Evolutionary conservation across 2,329 filamentous ascomycete species (phyloP), one percentile per base, ranked within the genome.

Genomic region (Lasiodiplodia gonubiensis): DNA sequence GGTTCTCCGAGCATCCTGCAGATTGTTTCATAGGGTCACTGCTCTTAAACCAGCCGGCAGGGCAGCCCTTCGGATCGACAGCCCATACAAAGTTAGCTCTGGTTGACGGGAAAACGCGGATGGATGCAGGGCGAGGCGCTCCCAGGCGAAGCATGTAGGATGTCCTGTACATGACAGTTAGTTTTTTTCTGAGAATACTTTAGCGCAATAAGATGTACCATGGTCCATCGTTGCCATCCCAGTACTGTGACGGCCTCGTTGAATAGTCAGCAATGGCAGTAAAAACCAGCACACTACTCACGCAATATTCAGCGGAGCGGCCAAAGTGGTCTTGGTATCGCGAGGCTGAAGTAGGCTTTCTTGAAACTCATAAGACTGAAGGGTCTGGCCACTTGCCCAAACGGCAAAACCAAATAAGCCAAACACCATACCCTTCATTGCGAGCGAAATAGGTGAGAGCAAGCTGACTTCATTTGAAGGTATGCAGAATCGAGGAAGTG

Each of bases 141-240:
- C 63, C 63, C 3, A 65, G 21, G 1, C 51, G 48, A 23, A 65
- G 37, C 10, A 30, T 33, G 21, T 39, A 65, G 2, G 63, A 65
- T 8, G 63, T 53, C 63, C 63, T 65, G 18, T 3, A 18, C 10
- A 8, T 3, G 21, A n/a, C n/a, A n/a, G n/a, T n/a, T n/a, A n/a
- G n/a, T n/a, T n/a, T n/a, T n/a, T n/a, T n/a, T n/a, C n/a, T n/a
- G n/a, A n/a, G n/a, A n/a, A n/a, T n/a, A n/a, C n/a, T n/a, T n/a
- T n/a, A n/a, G n/a, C n/a, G n/a, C n/a, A n/a, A n/a, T n/a, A n/a
- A n/a, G n/a, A n/a, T n/a, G n/a, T 39, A 65, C 63, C 63, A 65
- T 33, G 23, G 51, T 2, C 63, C 63, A 48, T 65, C 63, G 2
- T 46, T 42, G 16, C 63, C 63, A 16, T 55, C 51, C 63, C 63